A percentile compares a stretch with the other conserved stretches of the same genome.
Evolutionary conservation across 1,139 yeast genomes (phyloP).

Genomic region (Spencermartinsiella ligniputridi): DNA sequence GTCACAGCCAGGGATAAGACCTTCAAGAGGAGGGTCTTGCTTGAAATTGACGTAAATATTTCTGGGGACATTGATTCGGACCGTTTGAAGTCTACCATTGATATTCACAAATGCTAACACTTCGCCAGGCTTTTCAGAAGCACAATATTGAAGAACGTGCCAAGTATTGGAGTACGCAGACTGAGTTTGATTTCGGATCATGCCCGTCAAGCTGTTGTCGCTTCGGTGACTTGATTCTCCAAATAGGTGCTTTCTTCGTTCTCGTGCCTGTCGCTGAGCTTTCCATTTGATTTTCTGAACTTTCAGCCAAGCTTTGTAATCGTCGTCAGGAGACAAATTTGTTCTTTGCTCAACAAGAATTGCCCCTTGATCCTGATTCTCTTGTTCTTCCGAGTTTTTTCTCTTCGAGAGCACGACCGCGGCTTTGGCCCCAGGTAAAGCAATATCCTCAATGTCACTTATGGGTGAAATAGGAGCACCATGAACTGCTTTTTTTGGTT

Average conservation of each 20-base stretch:
- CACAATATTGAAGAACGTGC: conserved; percentile 75
- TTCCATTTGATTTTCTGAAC: conserved; percentile 88
- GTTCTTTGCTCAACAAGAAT: conserved; percentile 14
- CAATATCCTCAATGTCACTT: conserved; percentile 78
- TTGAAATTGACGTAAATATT: conserved; percentile 67
- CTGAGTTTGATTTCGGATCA: conserved; percentile 76
- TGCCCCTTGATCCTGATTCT: conserved; percentile 1
- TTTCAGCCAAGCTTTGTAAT: conserved; percentile 69
- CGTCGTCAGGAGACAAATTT: conserved; percentile 58
- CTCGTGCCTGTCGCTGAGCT: conserved; percentile 63
- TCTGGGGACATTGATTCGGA: conserved; percentile 71
- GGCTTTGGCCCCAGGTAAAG: conserved; percentile 20
- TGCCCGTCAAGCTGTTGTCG: conserved; percentile 52
- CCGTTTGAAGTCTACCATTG: conserved; percentile 66
- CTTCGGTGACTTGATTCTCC: conserved; percentile 51
- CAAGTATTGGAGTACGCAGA: conserved; percentile 66
- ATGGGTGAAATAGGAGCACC: conserved; percentile 23
- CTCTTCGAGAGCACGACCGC: conserved; percentile 18
- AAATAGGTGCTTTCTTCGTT: conserved; percentile 69
- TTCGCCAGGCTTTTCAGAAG: conserved; percentile 58
- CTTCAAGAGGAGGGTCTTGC: conserved; percentile 30
- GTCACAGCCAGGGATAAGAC: conserved; percentile 46
- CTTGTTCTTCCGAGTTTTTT: conserved; percentile 20
- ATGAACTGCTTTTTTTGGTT: conserved; percentile 8
- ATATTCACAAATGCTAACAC: conserved; percentile 69